These are phyloP conservation scores for Catunica adiposa DNA, from an alignment of 2,329 filamentous ascomycete species.

Conservation along the genomic window DNA sequence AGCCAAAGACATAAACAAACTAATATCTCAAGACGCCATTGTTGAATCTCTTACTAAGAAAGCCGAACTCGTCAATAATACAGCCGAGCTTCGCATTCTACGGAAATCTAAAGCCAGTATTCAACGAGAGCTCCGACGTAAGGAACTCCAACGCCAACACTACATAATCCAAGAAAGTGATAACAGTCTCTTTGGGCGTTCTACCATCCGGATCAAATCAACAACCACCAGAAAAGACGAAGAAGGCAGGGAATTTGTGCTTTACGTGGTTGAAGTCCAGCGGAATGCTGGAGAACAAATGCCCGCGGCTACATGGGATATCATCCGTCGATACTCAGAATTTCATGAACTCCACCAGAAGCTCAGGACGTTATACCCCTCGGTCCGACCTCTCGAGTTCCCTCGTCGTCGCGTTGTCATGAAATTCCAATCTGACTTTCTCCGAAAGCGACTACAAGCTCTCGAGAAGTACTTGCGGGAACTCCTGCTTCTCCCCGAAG, in stretches of 20 bases:
- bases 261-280: constrained; percentile 86
- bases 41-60: constrained; percentile 84
- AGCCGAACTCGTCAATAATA: constrained; percentile 93
- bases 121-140: constrained; percentile 78
- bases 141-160: constrained; percentile 90
- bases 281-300: constrained; percentile 86
- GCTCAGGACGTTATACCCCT: constrained; percentile 67
- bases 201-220: constrained; percentile 75
- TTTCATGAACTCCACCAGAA: constrained; percentile 92
- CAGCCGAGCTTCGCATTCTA: constrained; percentile 77
- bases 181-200: constrained; percentile 86
- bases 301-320: constrained; percentile 86
- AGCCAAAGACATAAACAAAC: constrained; percentile 78
- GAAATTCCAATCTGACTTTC: constrained; percentile 90
- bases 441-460: constrained; percentile 70
- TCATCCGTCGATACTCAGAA: constrained; percentile 88
- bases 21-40: constrained; percentile 74
- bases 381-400: constrained; percentile 79
- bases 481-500: constrained; percentile 72
- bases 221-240: constrained; percentile 86
- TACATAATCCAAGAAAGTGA: constrained; percentile 97
- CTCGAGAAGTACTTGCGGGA: constrained; percentile 74
- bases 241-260: constrained; percentile 80
- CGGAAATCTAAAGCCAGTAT: constrained; percentile 88
- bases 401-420: constrained; percentile 83